A percentile compares a stretch with the other conserved stretches of the same genome.
phyloP scores from a whole-genome alignment of 495 filamentous ascomycete genomes.

The Oleoguttula mirabilis region DNA sequence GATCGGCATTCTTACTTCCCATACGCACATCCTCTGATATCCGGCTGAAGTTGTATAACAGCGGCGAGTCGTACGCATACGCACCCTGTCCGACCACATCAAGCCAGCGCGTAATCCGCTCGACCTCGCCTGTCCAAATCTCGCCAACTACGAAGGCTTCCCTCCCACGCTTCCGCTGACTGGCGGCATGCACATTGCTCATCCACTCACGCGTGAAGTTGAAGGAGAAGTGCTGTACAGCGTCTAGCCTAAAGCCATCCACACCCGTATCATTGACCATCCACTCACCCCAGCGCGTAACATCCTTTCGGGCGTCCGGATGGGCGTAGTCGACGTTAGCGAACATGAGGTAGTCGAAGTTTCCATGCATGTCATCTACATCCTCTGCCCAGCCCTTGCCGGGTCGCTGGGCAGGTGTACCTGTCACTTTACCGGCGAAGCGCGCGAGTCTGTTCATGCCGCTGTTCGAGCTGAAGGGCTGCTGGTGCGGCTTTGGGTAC shows the following conservation, averaged over 20 bases:
- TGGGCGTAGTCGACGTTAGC: constrained; percentile 56
- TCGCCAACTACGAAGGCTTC: constrained; percentile 62
- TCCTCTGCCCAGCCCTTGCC: constrained; percentile 53
- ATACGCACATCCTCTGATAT: constrained; percentile 31
- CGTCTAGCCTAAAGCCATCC: constrained; percentile 62
- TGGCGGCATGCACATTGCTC: constrained; percentile 35
- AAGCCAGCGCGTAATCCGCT: constrained; percentile 45
- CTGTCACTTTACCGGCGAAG: not conserved
- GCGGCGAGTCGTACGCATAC: constrained; percentile 54
- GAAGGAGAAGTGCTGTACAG: constrained; percentile 58
- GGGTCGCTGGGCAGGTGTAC: constrained; percentile 5
- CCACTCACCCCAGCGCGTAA: constrained; percentile 57
- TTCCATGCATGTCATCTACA: constrained; percentile 56
- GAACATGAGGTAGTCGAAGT: constrained; percentile 55
- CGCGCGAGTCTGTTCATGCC: constrained; percentile 1
- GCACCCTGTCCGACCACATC: constrained; percentile 37
- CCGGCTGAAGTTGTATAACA: constrained; percentile 51
- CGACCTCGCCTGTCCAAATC: constrained; percentile 53
- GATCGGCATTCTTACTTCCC: constrained; percentile 39
- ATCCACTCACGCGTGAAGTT: constrained; percentile 52
- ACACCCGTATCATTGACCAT: constrained; percentile 45
- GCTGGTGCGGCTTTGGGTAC: constrained; percentile 7
- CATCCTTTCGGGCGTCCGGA: constrained; percentile 50
- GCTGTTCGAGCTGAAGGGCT: not conserved
- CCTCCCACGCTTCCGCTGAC: constrained; percentile 25